Evolutionary conservation across 2,329 filamentous ascomycete genomes (phyloP), one percentile per base, ranked within the genome.

Genomic region (Phymatotrichopsis omnivora): DNA sequence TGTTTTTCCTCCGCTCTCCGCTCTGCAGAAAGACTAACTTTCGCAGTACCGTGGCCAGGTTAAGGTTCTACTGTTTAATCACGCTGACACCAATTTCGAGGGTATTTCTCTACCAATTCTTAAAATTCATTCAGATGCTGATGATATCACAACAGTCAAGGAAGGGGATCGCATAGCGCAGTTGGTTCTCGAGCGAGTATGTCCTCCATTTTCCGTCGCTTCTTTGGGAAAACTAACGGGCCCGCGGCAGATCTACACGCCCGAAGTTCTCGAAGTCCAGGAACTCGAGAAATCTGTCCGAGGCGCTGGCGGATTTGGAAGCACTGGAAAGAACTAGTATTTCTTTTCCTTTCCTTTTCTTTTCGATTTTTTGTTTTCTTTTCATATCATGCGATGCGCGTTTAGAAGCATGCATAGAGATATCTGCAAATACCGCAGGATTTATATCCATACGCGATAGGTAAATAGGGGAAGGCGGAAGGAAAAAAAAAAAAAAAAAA

Each of bases 51-150:
- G 91, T 27, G 91, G 91, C 16, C 83, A 83, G 57, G 81, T 98
- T 60, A 94, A 93, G 71, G 82, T 98, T 20, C 73, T 98, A 56
- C 75, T 98, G 41, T 96, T 96, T 66, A 98, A 98, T 68, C 80
- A 93, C 64, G 74, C 74, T 40, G 86, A 94, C 39, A 67, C 68
- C 30, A 86, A 94, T 63, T 96, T 93, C 61, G 71, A 67, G 54
- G n/a, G n/a, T n/a, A n/a, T n/a, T n/a, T n/a, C n/a, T n/a, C n/a
- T n/a, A n/a, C n/a, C n/a, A n/a, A n/a, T n/a, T n/a, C n/a, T n/a
- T n/a, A n/a, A n/a, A n/a, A n/a, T n/a, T n/a, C n/a, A n/a, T n/a
- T 45, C 41, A 4, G 44, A 48, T 29, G 46, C 49, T 19, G 41
- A 52, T 33, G n/a, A n/a, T n/a, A n/a, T n/a, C n/a, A n/a, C n/a